These are phyloP conservation scores for Thermochaetoides thermophila DNA, from an alignment of 495 filamentous ascomycete genomes.

Conservation along the genomic window DNA sequence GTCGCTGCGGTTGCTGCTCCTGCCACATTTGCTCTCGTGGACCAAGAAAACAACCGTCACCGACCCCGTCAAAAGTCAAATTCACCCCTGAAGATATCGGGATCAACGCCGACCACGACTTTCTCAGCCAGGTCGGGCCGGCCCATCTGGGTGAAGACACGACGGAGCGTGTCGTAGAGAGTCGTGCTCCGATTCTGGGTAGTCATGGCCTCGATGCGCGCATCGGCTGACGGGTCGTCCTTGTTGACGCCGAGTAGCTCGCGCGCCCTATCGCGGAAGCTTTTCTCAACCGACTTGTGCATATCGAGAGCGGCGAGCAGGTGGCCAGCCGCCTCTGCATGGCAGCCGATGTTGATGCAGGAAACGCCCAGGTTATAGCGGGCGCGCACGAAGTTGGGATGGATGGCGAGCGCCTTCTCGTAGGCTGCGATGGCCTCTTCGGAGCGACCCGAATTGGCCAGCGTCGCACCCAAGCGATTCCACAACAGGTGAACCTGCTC, in stretches of 20 bases:
- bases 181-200: conserved; percentile 93
- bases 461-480: conserved; percentile 92
- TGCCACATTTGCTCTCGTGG: neutral
- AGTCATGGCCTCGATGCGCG: conserved; percentile 64
- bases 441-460: conserved; percentile 82
- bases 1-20: conserved; percentile 3
- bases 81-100: conserved; percentile 63
- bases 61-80: conserved; percentile 37
- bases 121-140: conserved; percentile 72
- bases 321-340: conserved; percentile 82
- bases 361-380: conserved; percentile 92
- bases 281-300: conserved; percentile 85
- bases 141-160: conserved; percentile 92
- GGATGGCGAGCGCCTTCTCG: conserved; percentile 73
- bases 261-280: conserved; percentile 64
- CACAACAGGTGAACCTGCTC: conserved; percentile 83
- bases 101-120: conserved; percentile 79
- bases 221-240: conserved; percentile 31
- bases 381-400: conserved; percentile 90
- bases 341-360: conserved; percentile 96
- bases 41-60: conserved; percentile 1
- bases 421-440: conserved; percentile 97
- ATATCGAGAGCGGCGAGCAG: conserved; percentile 88
- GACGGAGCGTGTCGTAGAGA: conserved; percentile 77
- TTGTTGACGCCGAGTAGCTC: conserved; percentile 59